Base-by-base conservation (phyloP, 441 rosid species). In the Brassica hybrid region DNA sequence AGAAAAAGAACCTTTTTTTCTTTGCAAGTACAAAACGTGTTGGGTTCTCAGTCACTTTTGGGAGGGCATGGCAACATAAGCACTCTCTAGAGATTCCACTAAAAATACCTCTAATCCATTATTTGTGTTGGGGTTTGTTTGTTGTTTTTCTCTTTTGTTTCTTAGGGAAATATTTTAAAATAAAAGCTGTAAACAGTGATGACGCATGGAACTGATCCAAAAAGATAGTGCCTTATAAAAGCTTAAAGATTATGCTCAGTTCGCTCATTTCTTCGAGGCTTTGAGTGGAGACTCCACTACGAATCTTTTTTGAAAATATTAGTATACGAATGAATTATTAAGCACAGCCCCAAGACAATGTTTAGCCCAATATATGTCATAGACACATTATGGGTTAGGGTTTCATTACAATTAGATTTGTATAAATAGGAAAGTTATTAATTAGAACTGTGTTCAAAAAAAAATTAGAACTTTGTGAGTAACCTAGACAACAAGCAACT, bases 281-380 rank as follows among this genome's bases (percentile, higher is more conserved):
- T 58, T 58, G 30, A 21, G 62, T 58, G 62, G 62, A 58, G 62
- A 18, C n/a, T 57, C 62, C 62, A 18, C 62, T 57, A 57, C 3
- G 7, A 7, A 58, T 3, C 7, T 23, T 10, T 58, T 57, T 9
- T 57, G 50, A 11, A 57, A 57, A 18, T 19, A 18, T 57, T 11
- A 11, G 50, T 3, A 43, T 8, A 57, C 3, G 7, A 19, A 57
- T 1, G 30, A 6, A 57, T 3, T 4, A 45, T 43, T 45, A 45
- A 45, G 2, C 52, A 45, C 52, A 45, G 14, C 7, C 52, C 52
- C 52, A 45, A 45, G 0, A 45, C 38, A 34, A 34, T 34, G 38
- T 34, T 34, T 34, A 34, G 38, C 27, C n/a, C n/a, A n/a, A n/a
- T n/a, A n/a, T n/a, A n/a, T n/a, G n/a, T n/a, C n/a, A n/a, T n/a